Percentiles rank a stretch among this genome's conserved stretches.
Conservation (phyloP, 192 early-diverging fungal species). For the Coemansia sp. region DNA sequence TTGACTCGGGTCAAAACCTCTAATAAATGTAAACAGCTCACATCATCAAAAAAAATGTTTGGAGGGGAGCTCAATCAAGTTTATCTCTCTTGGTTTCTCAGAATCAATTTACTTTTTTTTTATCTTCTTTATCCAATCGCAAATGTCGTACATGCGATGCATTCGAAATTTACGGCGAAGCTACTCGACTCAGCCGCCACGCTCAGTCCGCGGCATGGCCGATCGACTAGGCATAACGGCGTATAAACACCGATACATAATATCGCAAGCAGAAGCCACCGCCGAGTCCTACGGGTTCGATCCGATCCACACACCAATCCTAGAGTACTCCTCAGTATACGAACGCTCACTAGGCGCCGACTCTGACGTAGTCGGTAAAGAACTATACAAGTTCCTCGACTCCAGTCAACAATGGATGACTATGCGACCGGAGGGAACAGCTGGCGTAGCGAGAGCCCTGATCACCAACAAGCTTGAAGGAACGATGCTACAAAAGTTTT, state of each 20-base stretch:
- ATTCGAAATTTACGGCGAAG: conserved; percentile 5
- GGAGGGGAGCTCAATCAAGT: not conserved
- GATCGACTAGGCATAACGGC: conserved; percentile 60
- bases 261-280: conserved; percentile 34
- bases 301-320: conserved; percentile 64
- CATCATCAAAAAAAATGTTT: not conserved
- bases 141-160: conserved; percentile 9
- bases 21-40: not conserved
- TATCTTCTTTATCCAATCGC: not conserved
- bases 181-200: conserved; percentile 26
- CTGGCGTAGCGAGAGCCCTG: conserved; percentile 44
- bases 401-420: conserved; percentile 61
- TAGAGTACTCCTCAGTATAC: conserved; percentile 67
- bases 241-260: conserved; percentile 54
- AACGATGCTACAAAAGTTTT: conserved; percentile 59
- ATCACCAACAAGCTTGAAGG: conserved; percentile 52
- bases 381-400: conserved; percentile 67
- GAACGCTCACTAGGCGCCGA: conserved; percentile 63
- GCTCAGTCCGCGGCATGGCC: conserved; percentile 64
- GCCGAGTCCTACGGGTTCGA: conserved; percentile 59
- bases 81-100: not conserved
- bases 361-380: conserved; percentile 71
- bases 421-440: conserved; percentile 72
- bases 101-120: not conserved
- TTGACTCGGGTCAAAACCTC: not conserved